A percentile compares a stretch with the other conserved stretches of the same genome.
These are phyloP conservation scores for Ceratocystis cacaofunesta DNA, from an alignment of 2,329 filamentous ascomycete species.

Conservation along the genomic window DNA sequence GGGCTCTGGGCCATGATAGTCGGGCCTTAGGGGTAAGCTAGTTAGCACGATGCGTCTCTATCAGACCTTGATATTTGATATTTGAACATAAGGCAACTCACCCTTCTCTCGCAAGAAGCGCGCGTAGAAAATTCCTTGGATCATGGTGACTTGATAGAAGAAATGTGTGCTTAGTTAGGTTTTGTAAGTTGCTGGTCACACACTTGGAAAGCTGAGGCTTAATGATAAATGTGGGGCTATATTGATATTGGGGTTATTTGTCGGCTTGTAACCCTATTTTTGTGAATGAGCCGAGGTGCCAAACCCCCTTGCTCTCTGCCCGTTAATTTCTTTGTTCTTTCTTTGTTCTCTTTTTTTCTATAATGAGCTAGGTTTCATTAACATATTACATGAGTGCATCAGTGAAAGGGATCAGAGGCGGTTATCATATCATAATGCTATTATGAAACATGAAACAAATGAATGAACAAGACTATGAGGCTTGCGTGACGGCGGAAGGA, in stretches of 20 bases:
- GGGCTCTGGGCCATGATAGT: constrained; percentile 34
- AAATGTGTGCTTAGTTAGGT: not conserved
- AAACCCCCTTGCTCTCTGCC: no score
- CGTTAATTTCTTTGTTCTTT: no score
- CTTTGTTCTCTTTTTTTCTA: no score
- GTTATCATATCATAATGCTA: not conserved
- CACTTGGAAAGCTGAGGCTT: no score
- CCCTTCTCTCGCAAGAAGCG: constrained; percentile 53
- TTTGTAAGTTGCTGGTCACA: no score
- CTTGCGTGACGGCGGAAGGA: not conserved
- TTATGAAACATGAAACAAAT: constrained; percentile 1
- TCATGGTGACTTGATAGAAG: constrained; percentile 31
- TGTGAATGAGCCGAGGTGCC: no score
- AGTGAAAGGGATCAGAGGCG: not conserved
- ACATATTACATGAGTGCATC: not conserved
- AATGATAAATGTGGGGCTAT: not conserved
- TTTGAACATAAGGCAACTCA: constrained; percentile 20
- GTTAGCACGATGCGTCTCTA: constrained; percentile 29
- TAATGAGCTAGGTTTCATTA: not conserved
- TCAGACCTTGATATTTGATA: not conserved
- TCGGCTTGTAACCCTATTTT: no score
- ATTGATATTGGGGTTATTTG: not conserved
- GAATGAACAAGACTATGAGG: not conserved
- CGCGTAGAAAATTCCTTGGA: constrained; percentile 57
- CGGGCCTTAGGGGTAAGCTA: constrained; percentile 46